A percentile compares a stretch with the other conserved stretches of the same genome.
phyloP scores from a whole-genome alignment of 2,329 filamentous ascomycete species.

The Tolypocladium paradoxum region DNA sequence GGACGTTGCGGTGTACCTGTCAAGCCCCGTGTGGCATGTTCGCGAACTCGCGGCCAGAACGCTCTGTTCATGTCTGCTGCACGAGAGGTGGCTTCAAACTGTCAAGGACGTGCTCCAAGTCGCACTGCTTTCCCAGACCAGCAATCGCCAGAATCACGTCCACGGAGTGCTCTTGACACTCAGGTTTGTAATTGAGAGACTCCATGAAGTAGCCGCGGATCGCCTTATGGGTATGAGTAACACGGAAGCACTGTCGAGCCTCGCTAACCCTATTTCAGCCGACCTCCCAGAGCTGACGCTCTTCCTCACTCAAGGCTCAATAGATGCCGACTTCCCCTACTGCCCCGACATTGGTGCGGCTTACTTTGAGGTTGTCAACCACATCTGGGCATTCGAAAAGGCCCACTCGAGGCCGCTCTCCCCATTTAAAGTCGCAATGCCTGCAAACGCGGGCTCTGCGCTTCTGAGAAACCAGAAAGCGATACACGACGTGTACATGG shows the following conservation, averaged over 20 bases:
- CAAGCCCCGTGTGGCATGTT: constrained; percentile 67
- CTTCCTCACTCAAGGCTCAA: constrained; percentile 17
- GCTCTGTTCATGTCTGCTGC: constrained; percentile 50
- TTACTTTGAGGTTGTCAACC: constrained; percentile 35
- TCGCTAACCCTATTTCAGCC: constrained; percentile 11
- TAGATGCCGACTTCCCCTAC: constrained; percentile 11
- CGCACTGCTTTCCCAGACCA: constrained; percentile 13
- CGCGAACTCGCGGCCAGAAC: constrained; percentile 71
- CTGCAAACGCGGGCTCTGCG: constrained; percentile 17
- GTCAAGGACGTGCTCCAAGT: constrained; percentile 26
- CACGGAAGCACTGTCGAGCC: no score
- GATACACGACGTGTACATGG: constrained; percentile 25
- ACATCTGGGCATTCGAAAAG: constrained; percentile 22
- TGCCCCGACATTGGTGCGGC: constrained; percentile 33
- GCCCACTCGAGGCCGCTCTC: constrained; percentile 9
- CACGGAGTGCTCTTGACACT: constrained; percentile 49
- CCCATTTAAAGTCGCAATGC: constrained; percentile 9
- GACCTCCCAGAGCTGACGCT: constrained; percentile 17
- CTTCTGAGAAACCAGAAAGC: constrained; percentile 28
- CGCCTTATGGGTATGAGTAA: constrained; percentile 28
- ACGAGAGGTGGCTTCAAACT: constrained; percentile 34
- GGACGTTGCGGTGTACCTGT: constrained; percentile 51
- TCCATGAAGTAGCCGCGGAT: constrained; percentile 34
- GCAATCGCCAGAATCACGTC: constrained; percentile 35
- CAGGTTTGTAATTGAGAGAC: constrained; percentile 45